Evolutionary conservation across 2,329 filamentous ascomycete genomes (phyloP).

Genomic region (Botrytis fragariae): DNA sequence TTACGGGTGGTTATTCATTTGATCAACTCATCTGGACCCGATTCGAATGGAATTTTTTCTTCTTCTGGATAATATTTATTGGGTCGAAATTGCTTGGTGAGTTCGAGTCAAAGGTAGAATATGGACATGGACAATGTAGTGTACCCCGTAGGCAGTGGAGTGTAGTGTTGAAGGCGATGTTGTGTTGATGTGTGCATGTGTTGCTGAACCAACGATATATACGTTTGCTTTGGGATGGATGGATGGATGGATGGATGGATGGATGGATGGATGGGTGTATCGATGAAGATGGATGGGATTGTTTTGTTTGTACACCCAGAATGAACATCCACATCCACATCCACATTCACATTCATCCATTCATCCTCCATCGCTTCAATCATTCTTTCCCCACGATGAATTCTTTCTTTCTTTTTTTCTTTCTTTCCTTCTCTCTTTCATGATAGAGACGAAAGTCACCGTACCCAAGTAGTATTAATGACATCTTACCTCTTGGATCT

Average conservation of each 20-base stretch:
- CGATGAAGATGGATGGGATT: background rate
- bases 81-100: background rate
- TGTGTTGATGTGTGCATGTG: background rate
- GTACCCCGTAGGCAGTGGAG: background rate
- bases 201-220: background rate
- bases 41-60: background rate
- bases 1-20: background rate
- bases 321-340: background rate
- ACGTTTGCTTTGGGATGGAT: background rate
- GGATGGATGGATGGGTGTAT: background rate
- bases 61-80: background rate
- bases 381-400: background rate
- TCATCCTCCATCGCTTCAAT: background rate
- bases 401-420: too few relatives aligned
- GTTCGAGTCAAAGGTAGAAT: background rate
- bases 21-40: background rate
- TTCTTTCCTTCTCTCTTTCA: too few relatives aligned
- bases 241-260: background rate
- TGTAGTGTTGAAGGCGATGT: too few relatives aligned
- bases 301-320: too few relatives aligned
- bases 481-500: background rate
- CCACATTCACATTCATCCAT: background rate
- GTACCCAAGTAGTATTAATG: background rate
- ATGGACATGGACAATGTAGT: background rate
- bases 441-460: background rate